Evolutionary conservation across 305 asterid genomes (phyloP), one percentile per base, ranked within the genome.

Genomic region (Fraxinus ornus): DNA sequence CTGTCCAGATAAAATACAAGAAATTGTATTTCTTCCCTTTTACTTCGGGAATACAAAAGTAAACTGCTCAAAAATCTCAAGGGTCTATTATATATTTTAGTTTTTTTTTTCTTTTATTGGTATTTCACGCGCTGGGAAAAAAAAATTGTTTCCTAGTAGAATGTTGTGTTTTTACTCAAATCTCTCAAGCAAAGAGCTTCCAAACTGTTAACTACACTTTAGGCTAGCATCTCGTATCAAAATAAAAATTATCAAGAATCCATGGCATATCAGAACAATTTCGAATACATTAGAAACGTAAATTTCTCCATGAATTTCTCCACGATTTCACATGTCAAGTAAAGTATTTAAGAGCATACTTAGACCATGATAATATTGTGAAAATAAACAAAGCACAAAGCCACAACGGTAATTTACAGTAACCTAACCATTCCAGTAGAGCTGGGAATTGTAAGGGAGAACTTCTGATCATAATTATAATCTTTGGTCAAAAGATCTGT

Each of bases 401-500:
- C 17, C 41, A 4, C 75, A 28, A 70, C 12, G 5, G 41, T 70
- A 70, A 26, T 70, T 70, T 13, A 24, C 74, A 70, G 39, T 70
- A 24, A 70, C 75, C 24, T 5, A 57, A 94, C 98, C 98, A 88
- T 83, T 81, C 97, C 98, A n/a, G 89, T 90, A 64, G 95, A 85
- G 86, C 93, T 93, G 76, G 97, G 97, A 74, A 91, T 66, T 55
- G 93, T 79, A 74, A 94, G 83, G 85, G 94, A 88, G 87, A 94
- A 87, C 90, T 92, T 93, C 92, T 92, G 98, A 82, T 92, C 97
- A 91, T 93, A 92, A 84, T 88, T 92, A 91, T 93, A 94, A 84
- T 94, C 97, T 88, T 85, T 94, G 84, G 89, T 91, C 91, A 94
- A 89, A 84, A 93, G 95, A 88, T 92, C 98, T 94, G 97, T 35